Evolutionary conservation across 495 filamentous ascomycete species (phyloP).

Genomic region (Penicillium maclennaniae): DNA sequence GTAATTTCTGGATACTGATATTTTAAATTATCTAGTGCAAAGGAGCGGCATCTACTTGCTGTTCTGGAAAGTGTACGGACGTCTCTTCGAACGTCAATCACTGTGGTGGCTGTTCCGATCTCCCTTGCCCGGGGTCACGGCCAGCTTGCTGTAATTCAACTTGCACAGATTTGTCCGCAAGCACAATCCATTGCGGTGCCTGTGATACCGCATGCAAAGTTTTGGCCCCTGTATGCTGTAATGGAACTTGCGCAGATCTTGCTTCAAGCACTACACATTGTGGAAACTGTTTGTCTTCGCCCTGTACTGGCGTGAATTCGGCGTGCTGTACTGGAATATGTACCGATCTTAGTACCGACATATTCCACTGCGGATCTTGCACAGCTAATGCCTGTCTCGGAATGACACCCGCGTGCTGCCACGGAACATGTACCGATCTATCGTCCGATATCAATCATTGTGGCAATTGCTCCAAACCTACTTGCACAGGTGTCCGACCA

Average conservation of each 20-base stretch:
- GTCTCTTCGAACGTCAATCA: conserved; percentile 1
- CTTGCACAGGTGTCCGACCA: not conserved
- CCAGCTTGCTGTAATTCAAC: conserved; percentile 11
- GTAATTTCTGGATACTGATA: not conserved
- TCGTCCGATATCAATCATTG: conserved; percentile 4
- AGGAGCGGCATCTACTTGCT: conserved; percentile 3
- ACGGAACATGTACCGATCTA: conserved; percentile 1
- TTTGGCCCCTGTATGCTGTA: too few relatives aligned
- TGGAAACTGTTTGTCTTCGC: not conserved
- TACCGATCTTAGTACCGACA: not conserved
- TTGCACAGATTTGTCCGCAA: conserved; percentile 12
- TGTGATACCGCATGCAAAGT: too few relatives aligned
- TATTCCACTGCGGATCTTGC: conserved; percentile 4
- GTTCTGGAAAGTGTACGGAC: conserved; percentile 9
- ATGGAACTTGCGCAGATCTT: too few relatives aligned
- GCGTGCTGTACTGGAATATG: conserved; percentile 8
- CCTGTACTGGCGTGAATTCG: not conserved
- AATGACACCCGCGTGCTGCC: not conserved
- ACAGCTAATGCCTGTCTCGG: not conserved
- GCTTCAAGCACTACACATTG: too few relatives aligned
- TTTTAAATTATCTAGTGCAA: not conserved
- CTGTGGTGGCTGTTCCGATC: conserved; percentile 6
- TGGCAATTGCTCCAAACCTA: not conserved
- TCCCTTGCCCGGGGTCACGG: not conserved
- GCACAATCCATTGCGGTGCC: conserved; percentile 11